phyloP scores from a whole-genome alignment of 2,329 filamentous ascomycete genomes.

The Fusarium zealandicum region DNA sequence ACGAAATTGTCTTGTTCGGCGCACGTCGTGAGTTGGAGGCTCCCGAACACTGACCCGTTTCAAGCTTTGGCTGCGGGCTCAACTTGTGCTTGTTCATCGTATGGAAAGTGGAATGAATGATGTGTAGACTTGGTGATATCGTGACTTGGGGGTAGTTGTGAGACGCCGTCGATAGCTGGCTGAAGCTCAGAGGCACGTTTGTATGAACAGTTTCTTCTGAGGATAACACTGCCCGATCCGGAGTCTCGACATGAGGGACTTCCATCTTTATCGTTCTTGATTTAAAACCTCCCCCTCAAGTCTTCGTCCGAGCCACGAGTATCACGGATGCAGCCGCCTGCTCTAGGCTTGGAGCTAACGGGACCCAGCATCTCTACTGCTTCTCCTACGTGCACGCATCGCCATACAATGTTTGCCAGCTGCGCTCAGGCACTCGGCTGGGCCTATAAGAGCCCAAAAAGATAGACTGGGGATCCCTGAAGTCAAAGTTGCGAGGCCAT shows the following conservation, averaged over 20 bases:
- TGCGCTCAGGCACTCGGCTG: neutral
- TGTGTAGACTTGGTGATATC: neutral
- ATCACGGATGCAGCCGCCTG: neutral
- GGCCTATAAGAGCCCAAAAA: neutral
- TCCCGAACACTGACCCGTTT: neutral
- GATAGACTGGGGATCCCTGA: slow-evolving; percentile 12
- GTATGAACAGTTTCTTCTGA: too few relatives aligned
- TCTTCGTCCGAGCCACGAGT: neutral
- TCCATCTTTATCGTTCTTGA: too few relatives aligned
- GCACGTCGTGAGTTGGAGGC: neutral
- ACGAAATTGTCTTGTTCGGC: neutral
- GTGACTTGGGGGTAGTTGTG: neutral
- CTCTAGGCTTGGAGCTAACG: neutral
- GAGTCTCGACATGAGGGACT: too few relatives aligned
- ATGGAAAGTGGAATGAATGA: neutral
- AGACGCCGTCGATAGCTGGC: too few relatives aligned
- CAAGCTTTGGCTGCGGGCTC: neutral
- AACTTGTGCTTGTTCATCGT: slow-evolving; percentile 1
- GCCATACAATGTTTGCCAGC: slow-evolving; percentile 9
- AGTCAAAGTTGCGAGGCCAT: slow-evolving; percentile 2
- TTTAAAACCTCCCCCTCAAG: too few relatives aligned
- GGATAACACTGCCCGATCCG: too few relatives aligned
- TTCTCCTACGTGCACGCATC: neutral
- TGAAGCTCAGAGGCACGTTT: too few relatives aligned
- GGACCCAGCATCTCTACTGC: neutral